phyloP scores from a whole-genome alignment of 2,329 filamentous ascomycete species.

The Arthrobotrys musiformis region DNA sequence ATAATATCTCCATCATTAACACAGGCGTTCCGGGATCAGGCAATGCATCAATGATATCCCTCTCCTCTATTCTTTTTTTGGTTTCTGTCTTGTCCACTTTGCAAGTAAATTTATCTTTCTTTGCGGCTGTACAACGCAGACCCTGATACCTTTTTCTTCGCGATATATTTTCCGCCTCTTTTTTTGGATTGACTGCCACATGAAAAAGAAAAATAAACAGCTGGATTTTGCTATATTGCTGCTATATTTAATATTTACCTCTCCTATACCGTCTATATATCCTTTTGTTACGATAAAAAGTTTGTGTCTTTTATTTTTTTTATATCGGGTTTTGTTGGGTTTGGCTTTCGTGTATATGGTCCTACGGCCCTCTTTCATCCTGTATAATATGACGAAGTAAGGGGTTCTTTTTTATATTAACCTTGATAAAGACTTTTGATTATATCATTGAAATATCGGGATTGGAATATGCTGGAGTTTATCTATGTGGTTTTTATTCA shows the following conservation, averaged over 20 bases:
- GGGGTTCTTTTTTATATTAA: not conserved
- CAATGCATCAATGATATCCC: conserved; percentile 54
- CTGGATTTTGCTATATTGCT: not conserved
- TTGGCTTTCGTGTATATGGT: conserved; percentile 27
- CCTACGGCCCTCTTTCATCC: conserved; percentile 25
- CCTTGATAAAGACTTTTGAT: not conserved
- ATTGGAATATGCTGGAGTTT: not conserved
- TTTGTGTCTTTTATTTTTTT: conserved; percentile 21
- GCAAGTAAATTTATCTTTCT: not conserved
- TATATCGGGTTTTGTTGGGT: not conserved
- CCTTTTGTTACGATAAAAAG: conserved; percentile 34
- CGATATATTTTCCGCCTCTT: not conserved
- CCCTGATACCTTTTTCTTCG: not conserved
- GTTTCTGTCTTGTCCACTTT: not conserved
- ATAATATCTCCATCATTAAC: conserved; percentile 33
- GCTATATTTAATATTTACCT: conserved; percentile 23
- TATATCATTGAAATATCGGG: not conserved
- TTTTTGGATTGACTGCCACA: not conserved
- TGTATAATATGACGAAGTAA: conserved; percentile 24
- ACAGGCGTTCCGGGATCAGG: conserved; percentile 45
- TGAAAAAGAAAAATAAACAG: not conserved
- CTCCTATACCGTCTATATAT: conserved; percentile 21
- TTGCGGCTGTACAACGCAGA: conserved; percentile 42
- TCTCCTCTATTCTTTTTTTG: conserved; percentile 22
- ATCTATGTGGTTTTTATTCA: not conserved